Evolutionary conservation across 1,139 yeast genomes (phyloP).

Genomic region (Taphrina flavorubra): DNA sequence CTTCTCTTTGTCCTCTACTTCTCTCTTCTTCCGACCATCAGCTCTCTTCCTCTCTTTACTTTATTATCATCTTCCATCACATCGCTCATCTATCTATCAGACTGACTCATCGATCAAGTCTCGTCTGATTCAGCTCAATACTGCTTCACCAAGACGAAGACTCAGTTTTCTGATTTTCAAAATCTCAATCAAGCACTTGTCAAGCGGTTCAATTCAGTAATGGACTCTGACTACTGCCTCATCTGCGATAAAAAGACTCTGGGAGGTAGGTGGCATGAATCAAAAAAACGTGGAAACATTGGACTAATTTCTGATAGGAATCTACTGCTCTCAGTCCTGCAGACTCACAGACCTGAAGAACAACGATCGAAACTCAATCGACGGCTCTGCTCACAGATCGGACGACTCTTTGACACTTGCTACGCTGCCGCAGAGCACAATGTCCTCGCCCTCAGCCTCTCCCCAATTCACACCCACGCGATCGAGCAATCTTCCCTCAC

Average conservation of each 20-base stretch:
- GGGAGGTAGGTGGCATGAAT: conserved; percentile 20
- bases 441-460: conserved; percentile 23
- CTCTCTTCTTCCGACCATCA: neutral
- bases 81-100: neutral
- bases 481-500: conserved; percentile 30
- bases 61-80: too few species aligned
- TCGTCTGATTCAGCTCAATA: too few species aligned
- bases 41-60: neutral
- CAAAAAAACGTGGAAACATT: too few species aligned
- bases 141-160: too few species aligned
- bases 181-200: conserved; percentile 5
- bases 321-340: conserved; percentile 40
- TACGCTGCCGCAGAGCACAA: neutral
- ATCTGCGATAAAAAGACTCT: conserved; percentile 40
- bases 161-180: too few species aligned
- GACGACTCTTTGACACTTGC: neutral
- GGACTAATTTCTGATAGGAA: conserved; percentile 22
- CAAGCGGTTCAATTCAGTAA: neutral
- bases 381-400: conserved; percentile 5
- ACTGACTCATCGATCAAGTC: neutral
- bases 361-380: neutral
- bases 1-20: neutral
- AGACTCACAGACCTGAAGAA: conserved; percentile 20
- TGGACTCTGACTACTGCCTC: conserved; percentile 42
- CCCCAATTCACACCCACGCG: conserved; percentile 29